Base-by-base conservation (phyloP, 768 basidiomycete species). In the Pleurotus ostreatus region DNA sequence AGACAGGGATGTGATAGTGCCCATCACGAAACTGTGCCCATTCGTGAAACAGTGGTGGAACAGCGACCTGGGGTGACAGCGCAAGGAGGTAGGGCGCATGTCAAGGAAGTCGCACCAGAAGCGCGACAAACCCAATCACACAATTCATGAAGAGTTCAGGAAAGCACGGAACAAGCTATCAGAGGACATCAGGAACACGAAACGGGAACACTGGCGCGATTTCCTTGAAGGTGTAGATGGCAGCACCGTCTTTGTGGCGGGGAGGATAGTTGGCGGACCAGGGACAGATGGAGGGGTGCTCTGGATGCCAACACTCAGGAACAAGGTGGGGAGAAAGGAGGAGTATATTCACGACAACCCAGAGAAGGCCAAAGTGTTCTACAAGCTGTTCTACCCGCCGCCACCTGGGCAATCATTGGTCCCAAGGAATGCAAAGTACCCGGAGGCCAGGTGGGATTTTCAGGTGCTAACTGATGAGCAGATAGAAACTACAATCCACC, bases 41-140 rank as follows among this genome's bases (percentile, higher is more conserved):
- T 56, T 56, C 34, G 45, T 58, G 2, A 67, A 62, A n/a, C 13
- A 60, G 0, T 69, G 66, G 66, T 69, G 61, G 61, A 63, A 22
- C 1, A 3, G 40, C 0, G 61, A 66, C 5, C 57, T 69, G 4
- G 12, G 22, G 15, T 1, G 9, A 4, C 9, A 26, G 15, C 48
- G 30, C 4, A 49, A 34, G 18, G 48, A 8, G 13, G 34, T 13
- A 15, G 26, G 7, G 5, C 6, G 11, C 4, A 5, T 49, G 26
- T n/a, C 18, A 1, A 18, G 48, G 23, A 4, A 43, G 4, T 13
- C 60, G 0, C 53, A 52, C n/a, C 16, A 48, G 1, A 48, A 46
- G 22, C 39, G 59, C 6, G 26, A 7, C 0, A 3, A 40, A 0
- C 49, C 48, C 0, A 22, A 51, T 3, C 62, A 64, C 48, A 45